Evolutionary conservation across 2,329 filamentous ascomycete genomes (phyloP).

Genomic region (Ampelomyces quisqualis): DNA sequence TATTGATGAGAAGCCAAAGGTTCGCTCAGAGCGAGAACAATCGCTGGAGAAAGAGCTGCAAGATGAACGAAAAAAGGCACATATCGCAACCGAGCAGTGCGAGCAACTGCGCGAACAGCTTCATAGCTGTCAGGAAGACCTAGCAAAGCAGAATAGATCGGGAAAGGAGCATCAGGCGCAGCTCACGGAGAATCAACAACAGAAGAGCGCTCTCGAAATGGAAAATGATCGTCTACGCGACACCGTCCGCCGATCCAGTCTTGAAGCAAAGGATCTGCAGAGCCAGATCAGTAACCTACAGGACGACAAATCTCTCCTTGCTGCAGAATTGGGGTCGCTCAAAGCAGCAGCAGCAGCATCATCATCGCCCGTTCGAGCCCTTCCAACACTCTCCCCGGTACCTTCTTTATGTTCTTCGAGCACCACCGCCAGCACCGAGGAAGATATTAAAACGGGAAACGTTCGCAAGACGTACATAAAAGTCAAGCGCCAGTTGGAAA

Average conservation of each 20-base stretch:
- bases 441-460: slow-evolving; percentile 18
- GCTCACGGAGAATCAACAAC: neutral
- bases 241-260: too few relatives aligned
- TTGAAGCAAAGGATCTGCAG: too few relatives aligned
- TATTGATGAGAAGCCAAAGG: neutral
- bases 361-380: too few relatives aligned
- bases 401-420: neutral
- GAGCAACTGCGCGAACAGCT: neutral
- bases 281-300: neutral
- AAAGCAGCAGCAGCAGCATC: too few relatives aligned
- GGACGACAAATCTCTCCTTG: neutral
- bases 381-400: slow-evolving; percentile 1
- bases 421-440: slow-evolving; percentile 3
- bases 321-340: neutral
- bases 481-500: slow-evolving; percentile 22
- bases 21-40: too few relatives aligned
- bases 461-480: slow-evolving; percentile 22
- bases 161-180: neutral
- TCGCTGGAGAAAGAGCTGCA: neutral
- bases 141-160: neutral
- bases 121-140: neutral
- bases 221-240: neutral
- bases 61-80: too few relatives aligned
- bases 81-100: neutral
- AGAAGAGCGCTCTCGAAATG: too few relatives aligned